Percentiles rank a stretch among this genome's conserved stretches.
phyloP scores from a whole-genome alignment of 768 basidiomycete species.

The Pholiota microspora region DNA sequence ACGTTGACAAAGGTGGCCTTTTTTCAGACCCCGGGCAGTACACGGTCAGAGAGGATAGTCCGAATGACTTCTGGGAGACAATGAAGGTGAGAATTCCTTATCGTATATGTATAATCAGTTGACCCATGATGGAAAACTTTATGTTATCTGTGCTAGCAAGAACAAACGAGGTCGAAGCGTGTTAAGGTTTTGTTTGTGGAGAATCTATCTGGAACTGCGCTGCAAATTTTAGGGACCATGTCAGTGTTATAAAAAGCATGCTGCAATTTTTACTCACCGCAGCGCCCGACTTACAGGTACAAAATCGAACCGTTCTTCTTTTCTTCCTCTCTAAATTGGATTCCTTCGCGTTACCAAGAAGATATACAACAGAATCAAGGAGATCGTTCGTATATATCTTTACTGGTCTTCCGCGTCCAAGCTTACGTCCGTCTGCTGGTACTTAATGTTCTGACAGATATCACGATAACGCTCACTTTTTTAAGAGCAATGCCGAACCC shows the following conservation, averaged over 20 bases:
- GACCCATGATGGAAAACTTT: neutral
- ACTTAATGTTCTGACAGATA: conserved; percentile 36
- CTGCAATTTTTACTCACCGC: neutral
- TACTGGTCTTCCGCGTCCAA: neutral
- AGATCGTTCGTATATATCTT: conserved; percentile 44
- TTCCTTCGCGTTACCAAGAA: conserved; percentile 62
- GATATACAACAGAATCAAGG: conserved; percentile 32
- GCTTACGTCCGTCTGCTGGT: neutral
- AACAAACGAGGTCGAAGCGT: conserved; percentile 26
- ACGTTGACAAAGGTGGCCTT: conserved; percentile 33
- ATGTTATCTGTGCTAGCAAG: conserved; percentile 3
- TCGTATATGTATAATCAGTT: neutral
- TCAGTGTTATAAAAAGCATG: conserved; percentile 14
- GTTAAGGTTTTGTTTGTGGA: conserved; percentile 53
- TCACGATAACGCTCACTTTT: conserved; percentile 53
- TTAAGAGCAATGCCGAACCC: conserved; percentile 26
- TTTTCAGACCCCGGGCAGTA: conserved; percentile 28
- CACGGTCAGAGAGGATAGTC: conserved; percentile 16
- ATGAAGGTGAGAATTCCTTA: conserved; percentile 26
- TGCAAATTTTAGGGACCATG: conserved; percentile 62
- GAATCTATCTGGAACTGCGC: conserved; percentile 43
- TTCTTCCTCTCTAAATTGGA: conserved; percentile 62
- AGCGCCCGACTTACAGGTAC: conserved; percentile 30
- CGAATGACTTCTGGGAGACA: conserved; percentile 30
- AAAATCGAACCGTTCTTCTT: conserved; percentile 64